Evolutionary conservation across 495 filamentous ascomycete genomes (phyloP).

Genomic region (Penicillium paradoxum): DNA sequence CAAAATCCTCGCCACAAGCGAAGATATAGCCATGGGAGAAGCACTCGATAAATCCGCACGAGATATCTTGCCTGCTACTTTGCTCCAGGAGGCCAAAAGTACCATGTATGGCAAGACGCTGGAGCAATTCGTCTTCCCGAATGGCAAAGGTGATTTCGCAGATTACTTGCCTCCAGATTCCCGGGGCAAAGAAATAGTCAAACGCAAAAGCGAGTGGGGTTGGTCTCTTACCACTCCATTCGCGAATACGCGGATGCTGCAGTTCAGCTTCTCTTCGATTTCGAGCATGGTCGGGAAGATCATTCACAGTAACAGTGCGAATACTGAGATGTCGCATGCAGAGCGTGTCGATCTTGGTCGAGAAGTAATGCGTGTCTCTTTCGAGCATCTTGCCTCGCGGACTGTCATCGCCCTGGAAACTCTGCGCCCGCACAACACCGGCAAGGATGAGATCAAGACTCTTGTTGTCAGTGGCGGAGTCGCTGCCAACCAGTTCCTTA

Average conservation of each 20-base stretch:
- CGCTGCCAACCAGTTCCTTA: conserved; percentile 73
- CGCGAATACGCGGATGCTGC: conserved; percentile 44
- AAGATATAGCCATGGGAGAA: conserved; percentile 78
- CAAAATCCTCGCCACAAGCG: conserved; percentile 60
- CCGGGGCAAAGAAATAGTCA: conserved; percentile 50
- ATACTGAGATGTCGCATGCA: conserved; percentile 15
- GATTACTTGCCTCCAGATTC: conserved; percentile 51
- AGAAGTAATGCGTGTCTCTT: conserved; percentile 70
- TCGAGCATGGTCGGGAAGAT: conserved; percentile 49
- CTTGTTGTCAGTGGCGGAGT: conserved; percentile 88
- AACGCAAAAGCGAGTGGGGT: conserved; percentile 41
- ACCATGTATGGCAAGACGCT: conserved; percentile 76
- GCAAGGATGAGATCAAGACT: conserved; percentile 42
- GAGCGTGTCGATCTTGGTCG: conserved; percentile 63
- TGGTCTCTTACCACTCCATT: conserved; percentile 57
- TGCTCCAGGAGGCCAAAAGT: conserved; percentile 40
- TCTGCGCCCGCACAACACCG: conserved; percentile 22
- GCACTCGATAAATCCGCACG: conserved; percentile 80
- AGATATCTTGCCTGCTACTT: conserved; percentile 55
- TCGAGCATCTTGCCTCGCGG: conserved; percentile 78
- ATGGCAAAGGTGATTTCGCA: conserved; percentile 41
- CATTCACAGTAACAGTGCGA: conserved; percentile 28
- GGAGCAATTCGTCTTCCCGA: conserved; percentile 67
- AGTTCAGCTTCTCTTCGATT: conserved; percentile 64
- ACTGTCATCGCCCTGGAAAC: conserved; percentile 60